Evolutionary conservation across 305 asterid species (phyloP).

Genomic region (Fraxinus albicans): DNA sequence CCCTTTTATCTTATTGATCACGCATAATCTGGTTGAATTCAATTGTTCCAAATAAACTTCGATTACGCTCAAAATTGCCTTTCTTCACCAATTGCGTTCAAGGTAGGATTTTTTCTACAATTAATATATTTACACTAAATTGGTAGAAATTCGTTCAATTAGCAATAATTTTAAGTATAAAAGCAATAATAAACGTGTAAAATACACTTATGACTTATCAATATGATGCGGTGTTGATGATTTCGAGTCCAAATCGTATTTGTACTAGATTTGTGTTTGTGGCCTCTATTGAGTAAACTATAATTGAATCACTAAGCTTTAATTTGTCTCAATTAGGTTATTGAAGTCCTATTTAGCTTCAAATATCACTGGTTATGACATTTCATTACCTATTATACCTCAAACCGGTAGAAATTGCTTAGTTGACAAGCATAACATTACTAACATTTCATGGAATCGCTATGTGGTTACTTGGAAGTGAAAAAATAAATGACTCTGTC

Average conservation of each 20-base stretch:
- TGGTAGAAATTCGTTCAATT: not conserved
- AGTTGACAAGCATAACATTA: not conserved
- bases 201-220: no score
- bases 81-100: not conserved
- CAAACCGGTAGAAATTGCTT: not conserved
- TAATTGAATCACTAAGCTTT: not conserved
- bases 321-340: not conserved
- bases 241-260: not conserved
- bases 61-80: not conserved
- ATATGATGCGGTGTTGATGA: not conserved
- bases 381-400: not conserved
- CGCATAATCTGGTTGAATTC: not conserved
- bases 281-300: not conserved
- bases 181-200: not conserved
- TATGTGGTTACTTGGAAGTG: not conserved
- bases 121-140: not conserved
- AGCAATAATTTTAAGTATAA: not conserved
- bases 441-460: not conserved
- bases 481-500: not conserved
- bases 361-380: not conserved
- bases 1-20: no score
- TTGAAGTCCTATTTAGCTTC: not conserved
- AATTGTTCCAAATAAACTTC: not conserved
- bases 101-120: not conserved
- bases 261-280: not conserved